Conservation (phyloP, 805 yeast species). For the Suhomyces canberraensis region DNA sequence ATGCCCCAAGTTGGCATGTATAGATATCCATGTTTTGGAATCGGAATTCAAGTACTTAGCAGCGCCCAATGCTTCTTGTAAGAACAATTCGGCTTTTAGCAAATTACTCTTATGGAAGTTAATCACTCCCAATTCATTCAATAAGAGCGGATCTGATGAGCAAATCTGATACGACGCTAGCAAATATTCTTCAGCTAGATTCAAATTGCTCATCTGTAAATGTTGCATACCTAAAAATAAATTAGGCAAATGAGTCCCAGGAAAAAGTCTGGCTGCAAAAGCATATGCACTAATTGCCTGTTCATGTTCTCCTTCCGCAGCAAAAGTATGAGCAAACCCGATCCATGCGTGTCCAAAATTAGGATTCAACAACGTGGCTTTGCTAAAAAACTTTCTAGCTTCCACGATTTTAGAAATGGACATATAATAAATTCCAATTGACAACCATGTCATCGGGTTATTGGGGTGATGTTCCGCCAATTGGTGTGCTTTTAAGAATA, state of each 20-base stretch:
- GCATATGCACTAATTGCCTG: slow-evolving; percentile 97
- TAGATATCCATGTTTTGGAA: slow-evolving; percentile 78
- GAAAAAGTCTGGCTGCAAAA: slow-evolving; percentile 87
- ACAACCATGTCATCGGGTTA: slow-evolving; percentile 82
- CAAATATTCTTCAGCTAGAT: slow-evolving; percentile 83
- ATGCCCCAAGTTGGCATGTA: slow-evolving; percentile 84
- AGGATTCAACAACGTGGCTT: slow-evolving; percentile 84
- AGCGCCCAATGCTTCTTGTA: slow-evolving; percentile 67
- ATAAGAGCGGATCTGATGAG: slow-evolving; percentile 77
- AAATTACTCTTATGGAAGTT: slow-evolving; percentile 72
- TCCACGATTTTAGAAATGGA: slow-evolving; percentile 69
- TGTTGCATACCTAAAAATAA: slow-evolving; percentile 96
- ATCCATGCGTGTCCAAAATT: slow-evolving; percentile 96
- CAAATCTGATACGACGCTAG: slow-evolving; percentile 72
- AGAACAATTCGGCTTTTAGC: slow-evolving; percentile 63
- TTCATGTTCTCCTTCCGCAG: slow-evolving; percentile 97
- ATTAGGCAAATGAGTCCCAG: slow-evolving; percentile 87
- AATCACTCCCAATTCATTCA: slow-evolving; percentile 94
- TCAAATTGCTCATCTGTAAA: slow-evolving; percentile 76
- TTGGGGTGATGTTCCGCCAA: slow-evolving; percentile 82
- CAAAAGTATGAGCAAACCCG: slow-evolving; percentile 97
- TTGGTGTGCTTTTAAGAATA: slow-evolving; percentile 78
- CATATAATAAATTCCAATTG: slow-evolving; percentile 87
- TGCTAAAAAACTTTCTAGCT: slow-evolving; percentile 83
- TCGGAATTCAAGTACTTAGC: slow-evolving; percentile 71